Evolutionary conservation across 2,329 filamentous ascomycete genomes (phyloP), one percentile per base, ranked within the genome.

Genomic region (Trichoderma sp.): DNA sequence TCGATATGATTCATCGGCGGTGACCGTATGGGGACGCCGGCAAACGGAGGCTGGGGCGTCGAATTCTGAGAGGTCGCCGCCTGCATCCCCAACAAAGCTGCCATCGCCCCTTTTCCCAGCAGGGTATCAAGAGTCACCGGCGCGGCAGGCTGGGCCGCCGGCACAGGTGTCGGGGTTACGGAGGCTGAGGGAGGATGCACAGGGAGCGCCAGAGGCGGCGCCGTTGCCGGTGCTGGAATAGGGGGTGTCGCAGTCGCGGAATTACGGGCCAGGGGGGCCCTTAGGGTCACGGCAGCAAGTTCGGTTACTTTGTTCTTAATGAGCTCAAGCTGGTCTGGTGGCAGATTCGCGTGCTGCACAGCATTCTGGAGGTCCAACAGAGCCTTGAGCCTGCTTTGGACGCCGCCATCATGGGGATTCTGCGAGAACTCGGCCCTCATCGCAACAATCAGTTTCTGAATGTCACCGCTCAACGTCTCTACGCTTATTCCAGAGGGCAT

Each of bases 261-360:
- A 68, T 74, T 75, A 72, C 78, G 80, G 73, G 77, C 75, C 72
- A 78, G 75, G 68, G 77, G 71, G 60, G 82, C 82, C 77, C 81
- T 83, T 77, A 87, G 81, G 74, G 83, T 84, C 85, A 85, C 79
- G 82, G 87, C 74, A 77, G 77, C 85, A 76, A 97, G 85, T 77
- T 88, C 87, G 76, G 90, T 88, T 77, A 97, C 88, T 84, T 95
- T 92, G 75, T 90, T 88, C 78, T 90, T 91, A 78, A 97, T 90
- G 76, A 90, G 86, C 78, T 90, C 88, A 75, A 97, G 84, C 80
- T 96, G 91, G 73, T 93, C 89, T 72, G 88, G 87, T 66, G 89
- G 89, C 75, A 97, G 83, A 74, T 89, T 88, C 77, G 92, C 90
- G 71, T 84, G 89, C 76, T 91, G 88, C 74, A 97, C 81, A 70